These are phyloP conservation scores for Suillus alpinus DNA, from an alignment of 768 basidiomycete species.

Conservation along the genomic window DNA sequence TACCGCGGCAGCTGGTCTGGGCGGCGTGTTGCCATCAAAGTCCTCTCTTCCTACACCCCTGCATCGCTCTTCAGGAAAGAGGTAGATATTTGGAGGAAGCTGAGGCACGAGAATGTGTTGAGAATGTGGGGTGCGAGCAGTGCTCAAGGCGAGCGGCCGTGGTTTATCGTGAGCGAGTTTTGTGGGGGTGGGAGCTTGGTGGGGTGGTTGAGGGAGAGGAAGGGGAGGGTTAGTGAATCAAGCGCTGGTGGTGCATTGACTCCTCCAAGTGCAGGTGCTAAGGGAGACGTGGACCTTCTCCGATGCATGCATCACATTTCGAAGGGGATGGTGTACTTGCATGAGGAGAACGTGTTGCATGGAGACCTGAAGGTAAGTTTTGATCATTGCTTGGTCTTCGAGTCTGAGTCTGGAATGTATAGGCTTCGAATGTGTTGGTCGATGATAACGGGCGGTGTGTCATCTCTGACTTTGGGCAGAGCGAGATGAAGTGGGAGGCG, in stretches of 20 bases:
- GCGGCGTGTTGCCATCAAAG: slow-evolving; percentile 68
- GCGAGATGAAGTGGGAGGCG: slow-evolving; percentile 73
- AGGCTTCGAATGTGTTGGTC: slow-evolving; percentile 77
- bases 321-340: slow-evolving; percentile 14
- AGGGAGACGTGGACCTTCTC: not conserved
- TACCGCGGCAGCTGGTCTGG: slow-evolving; percentile 74
- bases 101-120: slow-evolving; percentile 13
- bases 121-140: slow-evolving; percentile 14
- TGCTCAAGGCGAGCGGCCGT: slow-evolving; percentile 10
- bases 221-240: slow-evolving; percentile 16
- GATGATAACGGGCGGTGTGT: slow-evolving; percentile 65
- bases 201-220: slow-evolving; percentile 48
- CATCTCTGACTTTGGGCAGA: slow-evolving; percentile 82
- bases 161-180: not conserved
- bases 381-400: not conserved
- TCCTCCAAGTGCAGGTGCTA: not conserved
- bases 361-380: slow-evolving; percentile 73
- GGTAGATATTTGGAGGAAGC: slow-evolving; percentile 12
- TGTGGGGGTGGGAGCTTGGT: not conserved
- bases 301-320: slow-evolving; percentile 14
- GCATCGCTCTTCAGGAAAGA: slow-evolving; percentile 58
- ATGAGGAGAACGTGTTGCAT: slow-evolving; percentile 37
- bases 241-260: not conserved
- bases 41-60: slow-evolving; percentile 60
- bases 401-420: not conserved